These are phyloP conservation scores for Colletotrichum navitas DNA, from an alignment of 2,329 filamentous ascomycete genomes.

Conservation along the genomic window DNA sequence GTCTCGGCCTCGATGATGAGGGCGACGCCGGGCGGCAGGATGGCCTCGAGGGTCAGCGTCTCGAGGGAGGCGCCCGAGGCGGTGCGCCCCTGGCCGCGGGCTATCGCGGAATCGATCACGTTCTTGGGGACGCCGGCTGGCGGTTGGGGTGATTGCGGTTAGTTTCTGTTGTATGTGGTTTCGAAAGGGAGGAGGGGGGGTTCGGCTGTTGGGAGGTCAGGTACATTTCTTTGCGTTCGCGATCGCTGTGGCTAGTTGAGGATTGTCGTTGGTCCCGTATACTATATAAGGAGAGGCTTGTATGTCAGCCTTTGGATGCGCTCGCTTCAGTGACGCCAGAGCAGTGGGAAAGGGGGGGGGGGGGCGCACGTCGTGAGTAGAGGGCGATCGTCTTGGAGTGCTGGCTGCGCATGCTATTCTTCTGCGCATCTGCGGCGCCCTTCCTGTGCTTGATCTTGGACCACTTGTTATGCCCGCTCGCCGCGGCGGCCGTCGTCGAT, in stretches of 20 bases:
- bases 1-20: constrained; percentile 88
- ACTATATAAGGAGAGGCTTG: constrained; percentile 61
- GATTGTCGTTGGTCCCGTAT: constrained; percentile 80
- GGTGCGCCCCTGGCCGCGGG: constrained; percentile 88
- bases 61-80: constrained; percentile 82
- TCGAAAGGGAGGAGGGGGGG: not conserved
- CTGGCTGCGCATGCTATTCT: constrained; percentile 76
- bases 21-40: constrained; percentile 81
- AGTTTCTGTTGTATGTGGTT: not conserved
- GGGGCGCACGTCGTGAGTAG: constrained; percentile 76
- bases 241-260: constrained; percentile 80
- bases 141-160: not conserved
- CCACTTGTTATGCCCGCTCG: constrained; percentile 91
- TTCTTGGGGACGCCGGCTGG: constrained; percentile 83
- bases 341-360: not conserved
- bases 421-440: constrained; percentile 84
- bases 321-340: not conserved
- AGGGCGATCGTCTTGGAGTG: constrained; percentile 81
- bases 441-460: constrained; percentile 97
- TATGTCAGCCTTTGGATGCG: constrained; percentile 27
- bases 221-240: constrained; percentile 82
- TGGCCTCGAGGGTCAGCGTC: constrained; percentile 80
- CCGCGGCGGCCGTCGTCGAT: constrained; percentile 56
- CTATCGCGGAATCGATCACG: constrained; percentile 86
- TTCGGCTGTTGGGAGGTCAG: constrained; percentile 41